These are phyloP conservation scores for Quercus parvula DNA, from an alignment of 306 rosid species.

Conservation along the genomic window DNA sequence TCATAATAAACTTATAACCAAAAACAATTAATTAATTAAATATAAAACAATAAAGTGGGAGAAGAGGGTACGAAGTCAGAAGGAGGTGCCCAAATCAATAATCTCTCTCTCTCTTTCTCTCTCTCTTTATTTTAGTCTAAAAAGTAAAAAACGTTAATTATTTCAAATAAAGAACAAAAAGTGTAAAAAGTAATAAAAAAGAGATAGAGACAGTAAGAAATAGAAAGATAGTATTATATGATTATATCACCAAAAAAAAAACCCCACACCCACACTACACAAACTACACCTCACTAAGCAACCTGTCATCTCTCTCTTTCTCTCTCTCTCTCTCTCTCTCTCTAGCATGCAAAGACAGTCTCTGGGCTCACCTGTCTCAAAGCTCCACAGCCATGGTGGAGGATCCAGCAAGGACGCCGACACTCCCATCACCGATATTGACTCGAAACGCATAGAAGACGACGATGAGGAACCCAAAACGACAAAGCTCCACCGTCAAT, in stretches of 20 bases:
- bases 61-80: background rate
- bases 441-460: slow-evolving; percentile 37
- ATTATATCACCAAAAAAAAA: background rate
- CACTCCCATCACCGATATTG: slow-evolving; percentile 11
- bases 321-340: slow-evolving; percentile 21
- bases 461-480: slow-evolving; percentile 33
- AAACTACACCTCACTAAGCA: background rate
- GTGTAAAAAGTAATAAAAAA: background rate
- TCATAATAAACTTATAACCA: too few relatives aligned
- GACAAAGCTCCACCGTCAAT: slow-evolving; percentile 56
- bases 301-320: slow-evolving; percentile 1
- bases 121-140: background rate
- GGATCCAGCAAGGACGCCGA: slow-evolving; percentile 30
- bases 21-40: too few relatives aligned
- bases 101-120: background rate
- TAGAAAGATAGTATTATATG: background rate
- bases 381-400: slow-evolving; percentile 64
- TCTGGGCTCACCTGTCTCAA: slow-evolving; percentile 74
- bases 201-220: background rate
- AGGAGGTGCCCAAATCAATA: background rate
- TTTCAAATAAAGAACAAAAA: background rate
- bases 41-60: background rate
- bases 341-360: slow-evolving; percentile 91
- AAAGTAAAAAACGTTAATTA: background rate
- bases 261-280: background rate